Base-by-base conservation (phyloP, 805 yeast genomes). In the Lipomyces chichibuensis region DNA sequence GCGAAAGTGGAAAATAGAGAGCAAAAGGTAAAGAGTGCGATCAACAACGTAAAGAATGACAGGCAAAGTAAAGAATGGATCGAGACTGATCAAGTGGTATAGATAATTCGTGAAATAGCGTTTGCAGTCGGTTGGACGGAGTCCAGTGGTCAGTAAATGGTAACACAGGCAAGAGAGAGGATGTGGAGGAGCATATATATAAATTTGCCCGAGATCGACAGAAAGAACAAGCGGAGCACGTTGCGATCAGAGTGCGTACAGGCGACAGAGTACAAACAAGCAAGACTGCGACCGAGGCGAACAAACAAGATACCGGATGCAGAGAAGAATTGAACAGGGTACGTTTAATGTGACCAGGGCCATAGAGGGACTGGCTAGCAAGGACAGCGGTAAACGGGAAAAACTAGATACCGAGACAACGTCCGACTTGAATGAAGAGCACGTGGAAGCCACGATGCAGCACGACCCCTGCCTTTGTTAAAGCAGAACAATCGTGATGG, bases 351-450 rank as follows among this genome's bases (percentile, higher is more conserved):
- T 43, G 49, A 43, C 25, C 49, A n/a, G 11, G 20, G 23, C 23
- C 3, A 5, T n/a, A n/a, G 11, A 17, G 49, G 8, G 49, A 7
- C 14, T 6, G n/a, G 46, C n/a, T 23, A 5, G 20, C n/a, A 17
- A 17, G 20, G 20, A 6, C 23, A 43, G 23, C 9, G 23, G 20
- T 43, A 43, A n/a, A 8, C 49, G 23, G 20, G 49, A n/a, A 43
- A 39, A 43, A 37, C 14, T 8, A n/a, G 20, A 6, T 43, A n/a
- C 49, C 49, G 49, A 43, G 49, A 43, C 49, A 43, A 17, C 23
- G 49, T 43, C 49, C 23, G 49, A 43, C 49, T 43, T n/a, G 49
- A 43, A 43, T 43, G 23, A 43, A 43, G 39, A 43, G 49, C 49
- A 43, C 49, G 49, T 43, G 49, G 49, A 43, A 17, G 49, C 49